These are phyloP conservation scores for Mesembryanthemum crystallinum DNA, from an alignment of 148 eudicot genomes.

Conservation along the genomic window DNA sequence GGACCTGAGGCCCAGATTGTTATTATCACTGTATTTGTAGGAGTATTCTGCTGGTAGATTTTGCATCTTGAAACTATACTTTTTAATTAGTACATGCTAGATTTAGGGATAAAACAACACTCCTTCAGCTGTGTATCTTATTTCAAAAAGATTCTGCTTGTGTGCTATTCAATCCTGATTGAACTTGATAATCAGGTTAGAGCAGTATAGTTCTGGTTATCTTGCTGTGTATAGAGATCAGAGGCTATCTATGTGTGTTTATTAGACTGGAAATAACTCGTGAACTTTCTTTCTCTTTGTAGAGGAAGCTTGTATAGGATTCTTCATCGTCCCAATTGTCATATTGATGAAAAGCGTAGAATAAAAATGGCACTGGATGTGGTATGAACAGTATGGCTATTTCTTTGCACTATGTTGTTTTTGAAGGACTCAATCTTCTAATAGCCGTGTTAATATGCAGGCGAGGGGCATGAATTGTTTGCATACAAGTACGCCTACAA, in stretches of 20 bases:
- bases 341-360: slow-evolving; percentile 89
- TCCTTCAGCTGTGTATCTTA: too few species aligned
- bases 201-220: background rate
- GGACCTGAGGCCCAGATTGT: too few species aligned
- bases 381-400: slow-evolving; percentile 44
- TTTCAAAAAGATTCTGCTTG: too few species aligned
- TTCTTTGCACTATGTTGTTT: slow-evolving; percentile 7
- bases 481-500: slow-evolving; percentile 91
- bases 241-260: background rate
- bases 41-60: too few species aligned
- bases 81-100: background rate
- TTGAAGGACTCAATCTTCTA: slow-evolving; percentile 9
- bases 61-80: too few species aligned
- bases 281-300: slow-evolving; percentile 25
- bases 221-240: background rate
- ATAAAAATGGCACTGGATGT: slow-evolving; percentile 99
- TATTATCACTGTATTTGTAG: too few species aligned
- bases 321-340: slow-evolving; percentile 93
- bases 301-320: slow-evolving; percentile 98
- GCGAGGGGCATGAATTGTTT: slow-evolving; percentile 99
- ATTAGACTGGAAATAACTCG: background rate
- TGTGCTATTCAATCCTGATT: too few species aligned
- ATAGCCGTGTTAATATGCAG: slow-evolving; percentile 40
- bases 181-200: too few species aligned
- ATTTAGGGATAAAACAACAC: background rate